Evolutionary conservation across 1,284 basidiomycete species (phyloP), one percentile per base, ranked within the genome.

Genomic region (Mycosarcoma mackinlayi): DNA sequence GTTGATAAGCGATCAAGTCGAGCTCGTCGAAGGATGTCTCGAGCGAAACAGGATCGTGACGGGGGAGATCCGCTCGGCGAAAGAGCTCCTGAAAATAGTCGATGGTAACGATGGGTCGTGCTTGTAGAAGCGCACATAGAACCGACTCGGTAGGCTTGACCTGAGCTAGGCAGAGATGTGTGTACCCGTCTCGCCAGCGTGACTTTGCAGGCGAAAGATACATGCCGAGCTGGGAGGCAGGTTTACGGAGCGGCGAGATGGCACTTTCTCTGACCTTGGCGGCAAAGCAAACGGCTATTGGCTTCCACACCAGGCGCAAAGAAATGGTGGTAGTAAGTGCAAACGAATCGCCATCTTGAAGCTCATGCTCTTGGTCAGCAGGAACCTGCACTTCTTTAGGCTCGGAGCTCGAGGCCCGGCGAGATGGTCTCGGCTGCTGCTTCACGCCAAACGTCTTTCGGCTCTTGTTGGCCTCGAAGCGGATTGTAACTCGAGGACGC

Each of bases 391-490:
- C 54, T 16, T 68, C 65, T 24, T 38, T 56, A 1, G 52, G 42
- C 9, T 60, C 60, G 9, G 55, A 25, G 21, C 25, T 18, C 5
- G 44, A 28, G 8, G 31, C 4, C 25, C 30, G 45, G 18, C 53
- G 42, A 28, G 45, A 21, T 7, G 45, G 16, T 27, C 28, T 35
- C 24, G 50, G 42, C 11, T 45, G 51, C 23, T 56, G 54, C 10
- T 37, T 35, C 3, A 72, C 57, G 33, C 31, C 34, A 33, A 73
- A 73, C 14, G 65, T 48, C 40, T 64, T 59, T 35, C 70, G 25
- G 47, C 61, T 73, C 51, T 73, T 73, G 65, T 56, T 73, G 35
- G 70, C 54, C 46, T 69, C 70, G 44, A 73, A 73, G 14, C 60
- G 61, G 38, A 73, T 65, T 10, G 57, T 67, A 34, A 76, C 58